phyloP scores from a whole-genome alignment of 768 basidiomycete species.

The Collybia nuda region DNA sequence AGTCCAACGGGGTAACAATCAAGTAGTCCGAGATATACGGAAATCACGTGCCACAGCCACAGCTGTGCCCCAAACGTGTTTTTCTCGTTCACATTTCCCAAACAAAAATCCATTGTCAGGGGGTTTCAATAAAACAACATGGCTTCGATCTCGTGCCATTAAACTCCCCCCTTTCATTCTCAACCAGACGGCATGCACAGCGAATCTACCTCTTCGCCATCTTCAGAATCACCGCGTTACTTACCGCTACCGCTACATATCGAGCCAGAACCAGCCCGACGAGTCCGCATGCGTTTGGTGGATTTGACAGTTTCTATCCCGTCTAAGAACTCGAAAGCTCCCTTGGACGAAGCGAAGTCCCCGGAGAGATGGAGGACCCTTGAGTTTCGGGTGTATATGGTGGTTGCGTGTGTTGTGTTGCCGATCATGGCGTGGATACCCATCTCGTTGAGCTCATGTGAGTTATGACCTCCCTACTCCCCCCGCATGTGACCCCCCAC shows the following conservation, averaged over 20 bases:
- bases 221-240: background rate
- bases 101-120: too few relatives aligned
- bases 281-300: constrained; percentile 25
- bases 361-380: constrained; percentile 71
- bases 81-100: too few relatives aligned
- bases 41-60: too few relatives aligned
- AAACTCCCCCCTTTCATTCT: too few relatives aligned
- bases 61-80: too few relatives aligned
- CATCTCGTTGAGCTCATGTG: constrained; percentile 70
- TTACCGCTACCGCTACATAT: background rate
- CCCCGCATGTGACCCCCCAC: too few relatives aligned
- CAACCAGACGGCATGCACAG: background rate
- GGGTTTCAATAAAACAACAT: too few relatives aligned
- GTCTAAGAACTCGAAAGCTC: constrained; percentile 29
- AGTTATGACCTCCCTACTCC: constrained; percentile 33
- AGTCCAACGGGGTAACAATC: too few relatives aligned
- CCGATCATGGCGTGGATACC: constrained; percentile 80
- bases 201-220: background rate
- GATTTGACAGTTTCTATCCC: constrained; percentile 59
- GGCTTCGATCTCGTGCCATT: too few relatives aligned
- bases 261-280: constrained; percentile 1
- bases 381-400: constrained; percentile 80
- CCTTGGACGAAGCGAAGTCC: constrained; percentile 20
- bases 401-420: constrained; percentile 58
- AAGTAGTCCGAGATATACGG: too few relatives aligned